Percentiles rank a stretch among this genome's conserved stretches.
These are phyloP conservation scores for Acanthamoeba lenticulata DNA, from an alignment of 208 protist species.

Conservation along the genomic window DNA sequence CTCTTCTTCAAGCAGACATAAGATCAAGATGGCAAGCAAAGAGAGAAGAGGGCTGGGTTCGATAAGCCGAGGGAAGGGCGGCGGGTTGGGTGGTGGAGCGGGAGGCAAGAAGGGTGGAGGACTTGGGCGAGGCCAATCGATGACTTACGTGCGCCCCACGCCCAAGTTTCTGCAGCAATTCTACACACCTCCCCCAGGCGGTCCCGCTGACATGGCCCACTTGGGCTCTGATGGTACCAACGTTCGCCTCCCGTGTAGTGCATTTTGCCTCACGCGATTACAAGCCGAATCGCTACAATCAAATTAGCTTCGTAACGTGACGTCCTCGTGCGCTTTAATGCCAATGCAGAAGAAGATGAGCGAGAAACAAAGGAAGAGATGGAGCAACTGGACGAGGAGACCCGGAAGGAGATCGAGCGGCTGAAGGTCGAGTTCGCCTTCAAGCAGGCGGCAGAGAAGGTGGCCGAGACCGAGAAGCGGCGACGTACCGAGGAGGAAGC, in stretches of 20 bases:
- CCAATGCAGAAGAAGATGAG: background rate
- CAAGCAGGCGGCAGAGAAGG: background rate
- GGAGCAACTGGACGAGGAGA: conserved; percentile 43
- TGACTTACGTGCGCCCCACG: background rate
- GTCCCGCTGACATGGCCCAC: background rate
- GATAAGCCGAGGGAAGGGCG: background rate
- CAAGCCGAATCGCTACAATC: too few relatives aligned
- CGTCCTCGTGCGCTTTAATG: too few relatives aligned
- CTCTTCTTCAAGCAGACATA: background rate
- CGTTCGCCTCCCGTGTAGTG: too few relatives aligned
- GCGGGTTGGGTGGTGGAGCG: background rate
- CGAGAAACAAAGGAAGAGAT: background rate
- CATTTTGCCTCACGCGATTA: too few relatives aligned
- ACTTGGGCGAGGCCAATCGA: background rate
- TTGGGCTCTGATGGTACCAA: background rate
- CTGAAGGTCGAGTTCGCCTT: background rate
- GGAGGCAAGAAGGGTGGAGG: conserved; percentile 6
- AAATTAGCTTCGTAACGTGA: too few relatives aligned
- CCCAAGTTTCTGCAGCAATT: conserved; percentile 37
- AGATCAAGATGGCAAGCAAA: background rate
- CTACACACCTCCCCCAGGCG: background rate
- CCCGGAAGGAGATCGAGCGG: background rate
- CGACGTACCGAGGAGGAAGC: background rate
- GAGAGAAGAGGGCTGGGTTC: conserved; percentile 7
- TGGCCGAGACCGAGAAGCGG: background rate